Base-by-base conservation (phyloP, 768 basidiomycete species). In the Rhizopogon vesiculosus region DNA sequence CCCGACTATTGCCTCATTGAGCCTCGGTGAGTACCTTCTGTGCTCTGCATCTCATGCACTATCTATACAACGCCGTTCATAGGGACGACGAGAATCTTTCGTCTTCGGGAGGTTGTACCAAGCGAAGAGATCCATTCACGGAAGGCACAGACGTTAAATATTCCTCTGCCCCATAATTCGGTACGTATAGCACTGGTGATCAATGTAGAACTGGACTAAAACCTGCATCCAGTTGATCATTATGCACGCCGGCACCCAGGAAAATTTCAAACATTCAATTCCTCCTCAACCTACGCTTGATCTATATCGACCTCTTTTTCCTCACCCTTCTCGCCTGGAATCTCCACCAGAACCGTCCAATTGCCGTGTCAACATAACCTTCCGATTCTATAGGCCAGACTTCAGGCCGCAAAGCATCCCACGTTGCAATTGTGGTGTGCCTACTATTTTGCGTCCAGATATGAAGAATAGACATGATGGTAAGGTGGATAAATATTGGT, bases 191-290 rank as follows among this genome's bases (percentile, higher is more conserved):
- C 13, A 18, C 29, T 19, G 6, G 56, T 35, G 49, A 29, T 50
- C 19, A 33, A 42, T 50, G 5, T 15, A 56, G 25, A 51, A 16
- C 48, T 48, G 25, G 19, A 54, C 43, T 35, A 41, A 53, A 25
- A 40, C 9, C 48, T 4, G 40, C 45, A 39, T 50, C 25, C 55
- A 92, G 89, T 74, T 93, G 38, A 78, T 78, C n/a, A 90, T 93
- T 55, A 93, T 93, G 91, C 91, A 93, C 61, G 88, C 90, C 1
- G 82, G 84, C 15, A 87, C 86, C 56, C 91, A 93, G 74, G 91
- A 93, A 64, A 76, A 74, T 41, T 93, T 87, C 72, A 93, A 93
- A 62, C 89, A 92, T 60, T 78, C 83, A 4, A 78, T 92, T 16
- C 90, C 87, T 18, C 86, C 90, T 1, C 88, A 90, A 58, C 66